Base-by-base conservation (phyloP, 2,329 filamentous ascomycete species). In the Spiromastix sp. region DNA sequence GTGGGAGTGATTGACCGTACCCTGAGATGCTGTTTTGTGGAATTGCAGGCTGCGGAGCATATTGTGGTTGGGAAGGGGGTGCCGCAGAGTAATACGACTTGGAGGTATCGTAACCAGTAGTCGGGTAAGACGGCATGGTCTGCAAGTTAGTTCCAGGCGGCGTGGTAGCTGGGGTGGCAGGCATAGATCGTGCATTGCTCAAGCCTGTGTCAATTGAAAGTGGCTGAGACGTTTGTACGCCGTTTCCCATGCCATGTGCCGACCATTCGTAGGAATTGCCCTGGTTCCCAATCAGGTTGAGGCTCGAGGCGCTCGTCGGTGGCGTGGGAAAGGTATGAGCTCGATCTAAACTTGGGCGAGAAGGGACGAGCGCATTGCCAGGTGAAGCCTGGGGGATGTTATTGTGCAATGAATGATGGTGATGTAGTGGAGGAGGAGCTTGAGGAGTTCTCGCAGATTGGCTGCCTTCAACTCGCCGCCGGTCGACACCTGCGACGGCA, bases 301-400 rank as follows among this genome's bases (percentile, higher is more conserved):
- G 76, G 59, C 85, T 85, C 0, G 86, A 91, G n/a, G 86, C 83
- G 56, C 85, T 95, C 1, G 87, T 85, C 1, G 89, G 87, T 22
- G 89, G 89, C 3, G 89, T 95, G 3, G 89, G 87, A 60, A 95
- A 95, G 2, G 86, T 93, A 57, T 94, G 83, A 11, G 86, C 81
- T 34, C 89, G 77, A 43, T 95, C 87, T 24, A 93, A 64, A 5
- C 75, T 70, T 5, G 86, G 86, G 28, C 89, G 78, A 30, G 64
- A 66, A 22, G 72, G 67, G 33, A 76, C 74, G 51, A 85, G 76
- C 17, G 70, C 64, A 55, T 78, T 61, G 16, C 19, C n/a, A 17
- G 38, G 37, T 5, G 71, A 67, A 28, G 75, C 74, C 49, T 89
- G 83, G 12, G 83, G 77, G 50, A 77, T 68, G 44, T 71, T 68